Evolutionary conservation across 2,329 filamentous ascomycete genomes (phyloP).

Genomic region (Xylaria sp.): DNA sequence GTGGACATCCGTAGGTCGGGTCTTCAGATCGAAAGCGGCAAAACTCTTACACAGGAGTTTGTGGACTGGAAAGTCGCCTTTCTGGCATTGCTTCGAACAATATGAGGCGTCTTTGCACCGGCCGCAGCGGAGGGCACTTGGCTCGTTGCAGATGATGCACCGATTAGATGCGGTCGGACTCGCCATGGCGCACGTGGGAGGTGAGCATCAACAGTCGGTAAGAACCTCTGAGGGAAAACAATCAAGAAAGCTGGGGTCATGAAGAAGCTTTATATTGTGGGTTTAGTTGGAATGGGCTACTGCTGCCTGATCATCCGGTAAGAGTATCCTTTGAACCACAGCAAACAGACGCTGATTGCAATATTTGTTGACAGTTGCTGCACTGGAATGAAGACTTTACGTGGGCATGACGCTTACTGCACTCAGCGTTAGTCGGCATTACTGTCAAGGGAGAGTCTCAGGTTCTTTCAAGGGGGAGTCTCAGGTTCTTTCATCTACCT

Average conservation of each 20-base stretch:
- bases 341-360: too few species aligned
- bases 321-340: too few species aligned
- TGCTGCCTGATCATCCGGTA: too few species aligned
- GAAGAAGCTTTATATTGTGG: too few species aligned
- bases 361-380: too few species aligned
- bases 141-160: slow-evolving; percentile 11
- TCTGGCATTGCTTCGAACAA: slow-evolving; percentile 9
- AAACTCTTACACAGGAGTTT: slow-evolving; percentile 10
- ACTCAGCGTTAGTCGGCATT: too few species aligned
- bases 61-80: slow-evolving; percentile 5
- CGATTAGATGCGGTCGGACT: background rate
- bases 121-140: slow-evolving; percentile 1
- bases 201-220: background rate
- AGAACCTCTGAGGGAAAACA: background rate
- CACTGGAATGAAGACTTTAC: too few species aligned
- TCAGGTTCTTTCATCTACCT: too few species aligned
- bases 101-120: slow-evolving; percentile 10
- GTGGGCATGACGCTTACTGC: too few species aligned
- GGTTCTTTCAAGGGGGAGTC: too few species aligned
- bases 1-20: slow-evolving; percentile 1
- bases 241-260: background rate
- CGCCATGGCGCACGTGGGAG: background rate
- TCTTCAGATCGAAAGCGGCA: background rate
- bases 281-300: too few species aligned
- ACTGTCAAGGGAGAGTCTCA: too few species aligned